phyloP scores from a whole-genome alignment of 371 early-diverging fungal genomes.

The Mortierella sp. region DNA sequence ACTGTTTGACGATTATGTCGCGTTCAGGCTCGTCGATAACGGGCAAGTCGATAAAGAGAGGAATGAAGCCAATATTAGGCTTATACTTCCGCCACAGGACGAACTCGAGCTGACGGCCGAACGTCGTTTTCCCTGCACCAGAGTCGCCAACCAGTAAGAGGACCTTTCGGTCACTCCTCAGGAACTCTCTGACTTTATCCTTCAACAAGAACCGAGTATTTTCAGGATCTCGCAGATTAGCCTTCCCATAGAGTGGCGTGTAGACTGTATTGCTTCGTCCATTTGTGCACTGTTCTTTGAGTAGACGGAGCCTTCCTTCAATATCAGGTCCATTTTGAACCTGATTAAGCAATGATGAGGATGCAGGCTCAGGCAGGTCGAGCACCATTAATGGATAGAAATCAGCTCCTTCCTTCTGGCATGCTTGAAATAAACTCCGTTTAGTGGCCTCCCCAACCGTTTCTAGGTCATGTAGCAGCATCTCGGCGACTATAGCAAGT shows the following conservation, averaged over 20 bases:
- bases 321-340: not conserved
- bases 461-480: too few species aligned
- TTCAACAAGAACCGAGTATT: not conserved
- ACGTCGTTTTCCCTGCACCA: slow-evolving; percentile 19
- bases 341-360: not conserved
- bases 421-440: not conserved
- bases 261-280: not conserved
- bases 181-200: not conserved
- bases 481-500: too few species aligned
- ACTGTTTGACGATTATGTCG: slow-evolving; percentile 5
- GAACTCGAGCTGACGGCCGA: not conserved
- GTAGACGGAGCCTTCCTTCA: not conserved
- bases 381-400: not conserved
- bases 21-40: not conserved
- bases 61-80: not conserved
- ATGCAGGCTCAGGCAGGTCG: not conserved
- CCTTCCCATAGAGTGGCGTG: slow-evolving; percentile 2
- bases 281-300: not conserved
- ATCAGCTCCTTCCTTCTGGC: not conserved
- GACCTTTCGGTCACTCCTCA: not conserved
- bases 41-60: not conserved
- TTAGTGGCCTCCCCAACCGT: too few species aligned
- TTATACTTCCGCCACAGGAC: slow-evolving; percentile 6
- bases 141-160: slow-evolving; percentile 11
- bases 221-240: not conserved